Base-by-base conservation (phyloP, 352 stramenopile genomes). In the Blastocystis sp. region DNA sequence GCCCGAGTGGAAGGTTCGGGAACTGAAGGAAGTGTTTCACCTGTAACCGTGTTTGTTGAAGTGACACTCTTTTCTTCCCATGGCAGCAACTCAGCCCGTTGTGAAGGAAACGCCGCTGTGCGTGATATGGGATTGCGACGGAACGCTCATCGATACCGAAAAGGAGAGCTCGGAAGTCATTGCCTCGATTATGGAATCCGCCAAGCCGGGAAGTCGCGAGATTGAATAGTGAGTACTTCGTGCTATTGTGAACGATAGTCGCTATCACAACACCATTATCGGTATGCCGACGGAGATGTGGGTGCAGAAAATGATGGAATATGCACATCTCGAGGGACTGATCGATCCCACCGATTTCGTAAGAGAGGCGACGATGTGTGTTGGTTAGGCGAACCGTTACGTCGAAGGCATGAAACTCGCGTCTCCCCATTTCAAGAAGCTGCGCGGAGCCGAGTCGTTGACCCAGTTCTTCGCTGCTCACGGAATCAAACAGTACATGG, bases 91-190 rank as follows among this genome's bases (percentile, higher is more conserved):
- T n/a, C n/a, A n/a, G n/a, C n/a, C n/a, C n/a, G n/a, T n/a, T n/a
- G n/a, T 31, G 10, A 41, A 12, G 60, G 33, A 85, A 62, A 1
- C 33, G 45, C 74, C 74, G 13, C 55, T 85, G 33, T 85, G 74
- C 61, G 62, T 89, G 45, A 80, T 89, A 0, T 89, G 79, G 79
- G 79, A 89, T 55, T 89, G 63, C 55, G 79, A 89, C 21, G 79
- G 79, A 21, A 89, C 79, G 13, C 61, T 89, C 26, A 69, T 89
- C 29, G 79, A 89, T 55, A 89, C 79, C 29, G 79, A 89, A 60
- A 70, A 45, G 9, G 24, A 16, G 60, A 66, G 59, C n/a, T 77
- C 67, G 37, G 29, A 89, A 19, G 66, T 89, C 16, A 89, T 80
- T 33, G 67, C 37, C 19, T 31, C 31, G n/a, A 89, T 89, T 35